Conservation (phyloP, 2,329 filamentous ascomycete genomes). For the Alternaria incomplexa region DNA sequence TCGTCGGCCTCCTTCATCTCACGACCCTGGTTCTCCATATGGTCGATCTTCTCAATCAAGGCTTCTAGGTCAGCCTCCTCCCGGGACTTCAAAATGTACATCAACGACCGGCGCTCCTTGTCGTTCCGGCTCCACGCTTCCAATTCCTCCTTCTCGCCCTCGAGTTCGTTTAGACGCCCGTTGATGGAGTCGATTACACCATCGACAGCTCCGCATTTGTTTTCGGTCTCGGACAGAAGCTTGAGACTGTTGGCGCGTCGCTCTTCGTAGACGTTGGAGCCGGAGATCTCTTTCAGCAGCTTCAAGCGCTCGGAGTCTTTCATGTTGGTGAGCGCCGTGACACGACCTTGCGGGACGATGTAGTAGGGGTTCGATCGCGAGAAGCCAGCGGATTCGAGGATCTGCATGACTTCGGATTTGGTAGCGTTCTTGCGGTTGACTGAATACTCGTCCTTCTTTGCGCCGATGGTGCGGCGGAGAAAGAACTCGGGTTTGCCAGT, state of each 20-base stretch:
- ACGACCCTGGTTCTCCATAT: conserved; percentile 78
- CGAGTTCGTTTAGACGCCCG: conserved; percentile 83
- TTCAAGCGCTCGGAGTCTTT: conserved; percentile 91
- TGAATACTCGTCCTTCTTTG: conserved; percentile 99
- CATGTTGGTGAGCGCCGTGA: conserved; percentile 97
- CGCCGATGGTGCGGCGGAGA: conserved; percentile 89
- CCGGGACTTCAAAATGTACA: conserved; percentile 92
- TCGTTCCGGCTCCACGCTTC: conserved; percentile 95
- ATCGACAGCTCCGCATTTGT: conserved; percentile 93
- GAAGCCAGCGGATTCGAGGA: conserved; percentile 94
- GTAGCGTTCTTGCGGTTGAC: conserved; percentile 96
- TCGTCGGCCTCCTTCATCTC: conserved; percentile 85
- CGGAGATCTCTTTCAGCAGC: conserved; percentile 95
- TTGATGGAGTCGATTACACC: conserved; percentile 91
- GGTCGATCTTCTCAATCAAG: conserved; percentile 82
- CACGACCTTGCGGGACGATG: conserved; percentile 95
- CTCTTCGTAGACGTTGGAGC: conserved; percentile 95
- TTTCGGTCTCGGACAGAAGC: conserved; percentile 96
- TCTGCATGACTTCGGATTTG: conserved; percentile 91
- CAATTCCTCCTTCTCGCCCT: conserved; percentile 96
- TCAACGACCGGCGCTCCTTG: conserved; percentile 85
- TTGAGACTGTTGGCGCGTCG: conserved; percentile 89
- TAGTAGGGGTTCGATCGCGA: conserved; percentile 98
- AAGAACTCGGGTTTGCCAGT: conserved; percentile 91
- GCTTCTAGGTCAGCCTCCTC: conserved; percentile 81